A percentile compares a stretch with the other conserved stretches of the same genome.
phyloP scores from a whole-genome alignment of 1,284 basidiomycete genomes.

The Erythrobasidium hasegawianum region DNA sequence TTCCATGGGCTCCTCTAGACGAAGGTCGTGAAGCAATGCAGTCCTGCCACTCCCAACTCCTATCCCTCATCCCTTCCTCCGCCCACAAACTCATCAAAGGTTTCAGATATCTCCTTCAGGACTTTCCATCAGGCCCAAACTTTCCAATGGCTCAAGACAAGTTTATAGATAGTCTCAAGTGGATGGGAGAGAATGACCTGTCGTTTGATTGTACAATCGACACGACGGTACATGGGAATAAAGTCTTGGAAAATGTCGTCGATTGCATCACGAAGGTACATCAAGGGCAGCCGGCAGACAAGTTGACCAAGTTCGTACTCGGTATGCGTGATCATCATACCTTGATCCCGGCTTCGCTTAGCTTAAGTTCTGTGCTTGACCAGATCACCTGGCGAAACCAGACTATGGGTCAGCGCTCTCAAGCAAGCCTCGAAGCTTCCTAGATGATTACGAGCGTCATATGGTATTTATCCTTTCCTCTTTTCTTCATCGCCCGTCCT shows the following conservation, averaged over 20 bases:
- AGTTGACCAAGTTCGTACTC: background rate
- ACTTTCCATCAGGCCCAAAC: background rate
- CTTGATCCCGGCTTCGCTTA: too few relatives aligned
- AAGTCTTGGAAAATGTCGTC: background rate
- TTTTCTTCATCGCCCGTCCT: background rate
- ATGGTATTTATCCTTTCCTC: background rate
- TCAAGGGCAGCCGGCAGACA: background rate
- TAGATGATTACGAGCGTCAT: background rate
- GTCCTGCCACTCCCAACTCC: background rate
- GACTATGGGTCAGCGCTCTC: background rate
- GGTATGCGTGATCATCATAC: too few relatives aligned
- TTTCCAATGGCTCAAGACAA: background rate
- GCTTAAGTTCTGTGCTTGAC: too few relatives aligned
- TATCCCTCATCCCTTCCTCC: background rate
- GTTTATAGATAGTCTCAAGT: background rate
- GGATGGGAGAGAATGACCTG: background rate
- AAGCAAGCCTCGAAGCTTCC: background rate
- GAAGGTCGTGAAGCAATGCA: conserved; percentile 1
- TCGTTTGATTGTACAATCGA: background rate
- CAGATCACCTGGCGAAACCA: conserved; percentile 3
- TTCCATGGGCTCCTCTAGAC: conserved; percentile 3
- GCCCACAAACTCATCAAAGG: background rate
- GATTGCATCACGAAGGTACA: background rate
- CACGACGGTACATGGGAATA: background rate
- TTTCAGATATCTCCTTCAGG: conserved; percentile 3